Base-by-base conservation (phyloP, 805 yeast genomes). In the Isabelozyma gotoi region DNA sequence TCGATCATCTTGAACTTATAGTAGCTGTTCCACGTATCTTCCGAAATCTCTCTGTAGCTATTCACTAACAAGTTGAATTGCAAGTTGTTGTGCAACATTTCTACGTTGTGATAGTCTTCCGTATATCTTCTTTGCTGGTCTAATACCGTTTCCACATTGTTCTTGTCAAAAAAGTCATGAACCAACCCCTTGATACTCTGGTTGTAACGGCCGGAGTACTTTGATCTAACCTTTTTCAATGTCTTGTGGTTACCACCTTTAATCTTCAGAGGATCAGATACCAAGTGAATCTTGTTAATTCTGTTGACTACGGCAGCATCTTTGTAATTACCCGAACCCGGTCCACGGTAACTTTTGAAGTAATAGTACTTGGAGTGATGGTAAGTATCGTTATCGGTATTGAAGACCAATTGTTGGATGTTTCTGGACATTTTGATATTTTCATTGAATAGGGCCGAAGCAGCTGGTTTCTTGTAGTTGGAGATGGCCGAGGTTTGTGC, bases 301-400 rank as follows among this genome's bases (percentile, higher is more conserved):
- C 65, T 57, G 47, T 66, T 70, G 46, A 68, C 63, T 33, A 71
- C 49, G 2, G 74, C 65, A 1, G 73, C 74, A 50, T 71, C 77
- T 47, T 71, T 71, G 49, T 68, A 71, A 45, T 70, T 71, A 2
- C 77, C 76, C 36, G 70, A 64, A 2, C 77, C 77, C 2, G 75
- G 76, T 0, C 77, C 77, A 37, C 76, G 57, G 43, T 68, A 69
- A 27, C 64, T 59, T 46, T 68, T 68, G 17, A 65, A 60, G 47
- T 70, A 71, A 49, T 60, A 71, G 50, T 71, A 71, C 47, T 67
- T 71, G 33, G 67, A 56, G 38, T 60, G 59, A 43, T 62, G 62
- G 47, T 56, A 55, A 18, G 60, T 57, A 40, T 70, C 75, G 45
- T 56, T 63, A 42, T 70, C 74, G 41, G 61, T 63, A 47, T 58